Evolutionary conservation across 306 rosid species (phyloP), one percentile per base, ranked within the genome.

Genomic region (Ziziphus jujuba): DNA sequence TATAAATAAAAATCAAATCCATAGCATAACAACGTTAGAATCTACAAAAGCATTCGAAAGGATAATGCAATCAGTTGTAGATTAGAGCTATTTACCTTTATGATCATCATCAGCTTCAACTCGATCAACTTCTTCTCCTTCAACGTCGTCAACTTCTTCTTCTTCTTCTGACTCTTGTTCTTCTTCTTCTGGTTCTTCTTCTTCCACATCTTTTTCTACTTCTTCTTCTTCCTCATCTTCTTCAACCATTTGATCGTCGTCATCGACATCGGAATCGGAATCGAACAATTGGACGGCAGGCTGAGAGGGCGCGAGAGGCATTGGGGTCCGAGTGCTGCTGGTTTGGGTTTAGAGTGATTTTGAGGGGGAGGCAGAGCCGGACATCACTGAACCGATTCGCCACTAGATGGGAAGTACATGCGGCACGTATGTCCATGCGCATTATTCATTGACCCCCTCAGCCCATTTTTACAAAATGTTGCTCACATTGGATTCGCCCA

Each of bases 31-130:
- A 9, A 40, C 45, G 5, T 50, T 22, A n/a, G 21, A 50, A n/a
- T 50, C 55, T 6, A 5, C 53, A 2, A 2, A 50, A 6, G 21
- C 33, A n/a, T 17, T 52, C 57, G 31, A 5, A 23, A 55, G 3
- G 22, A 22, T 14, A 55, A 55, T 12, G 59, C 34, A 55, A 22
- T 54, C 13, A 23, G 13, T 1, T 54, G 10, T 22, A 55, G 59
- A 3, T 52, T 21, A 52, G 19, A n/a, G 12, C 11, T 17, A 51
- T 21, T 8, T 55, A 55, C 59, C 59, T 22, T 55, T 24, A 24
- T 25, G 59, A 55, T 55, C 34, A 55, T 55, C 59, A 12, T 23
- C 59, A 21, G 59, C 59, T 55, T 55, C 59, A 31, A 15, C 13
- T 25, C 19, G 59, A 2, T 25, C 36, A 16, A 23, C 34, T 23